Evolutionary conservation across 208 protist species (phyloP).

Genomic region (Leishmania major): DNA sequence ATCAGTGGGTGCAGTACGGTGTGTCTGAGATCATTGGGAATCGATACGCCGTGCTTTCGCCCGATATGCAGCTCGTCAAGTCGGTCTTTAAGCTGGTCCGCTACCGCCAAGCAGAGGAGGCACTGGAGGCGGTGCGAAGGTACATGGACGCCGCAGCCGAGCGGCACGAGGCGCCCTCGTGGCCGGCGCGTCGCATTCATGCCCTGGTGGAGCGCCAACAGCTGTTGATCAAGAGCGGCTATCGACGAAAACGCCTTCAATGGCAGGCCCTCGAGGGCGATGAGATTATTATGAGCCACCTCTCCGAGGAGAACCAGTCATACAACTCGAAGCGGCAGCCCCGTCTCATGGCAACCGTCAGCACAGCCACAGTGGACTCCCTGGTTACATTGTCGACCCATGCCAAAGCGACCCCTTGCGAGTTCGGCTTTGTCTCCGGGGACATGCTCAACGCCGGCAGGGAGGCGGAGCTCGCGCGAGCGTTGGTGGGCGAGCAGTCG

Average conservation of each 20-base stretch:
- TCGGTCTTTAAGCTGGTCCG: conserved; percentile 50
- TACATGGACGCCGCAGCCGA: conserved; percentile 18
- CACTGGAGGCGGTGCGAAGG: conserved; percentile 20
- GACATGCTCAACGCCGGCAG: conserved; percentile 5
- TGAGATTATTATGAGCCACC: conserved; percentile 16
- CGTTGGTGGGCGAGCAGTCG: conserved; percentile 29
- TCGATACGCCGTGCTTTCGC: conserved; percentile 15
- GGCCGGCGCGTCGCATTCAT: conserved; percentile 35
- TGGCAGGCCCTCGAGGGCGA: conserved; percentile 57
- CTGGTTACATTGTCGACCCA: neutral
- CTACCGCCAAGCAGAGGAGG: conserved; percentile 35
- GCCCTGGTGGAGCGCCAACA: conserved; percentile 30
- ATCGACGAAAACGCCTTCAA: conserved; percentile 26
- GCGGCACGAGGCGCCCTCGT: conserved; percentile 21
- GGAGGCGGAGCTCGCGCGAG: conserved; percentile 23
- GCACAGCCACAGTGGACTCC: conserved; percentile 6
- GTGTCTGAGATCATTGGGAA: conserved; percentile 44
- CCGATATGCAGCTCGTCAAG: conserved; percentile 31
- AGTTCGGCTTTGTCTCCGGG: conserved; percentile 3
- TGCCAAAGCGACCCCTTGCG: neutral
- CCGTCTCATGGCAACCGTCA: neutral
- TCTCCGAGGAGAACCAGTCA: conserved; percentile 12
- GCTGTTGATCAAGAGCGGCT: conserved; percentile 38
- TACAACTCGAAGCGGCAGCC: neutral
- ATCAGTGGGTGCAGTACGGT: conserved; percentile 34